Base-by-base conservation (phyloP, 768 basidiomycete species). In the Podaxis carcinomalis region DNA sequence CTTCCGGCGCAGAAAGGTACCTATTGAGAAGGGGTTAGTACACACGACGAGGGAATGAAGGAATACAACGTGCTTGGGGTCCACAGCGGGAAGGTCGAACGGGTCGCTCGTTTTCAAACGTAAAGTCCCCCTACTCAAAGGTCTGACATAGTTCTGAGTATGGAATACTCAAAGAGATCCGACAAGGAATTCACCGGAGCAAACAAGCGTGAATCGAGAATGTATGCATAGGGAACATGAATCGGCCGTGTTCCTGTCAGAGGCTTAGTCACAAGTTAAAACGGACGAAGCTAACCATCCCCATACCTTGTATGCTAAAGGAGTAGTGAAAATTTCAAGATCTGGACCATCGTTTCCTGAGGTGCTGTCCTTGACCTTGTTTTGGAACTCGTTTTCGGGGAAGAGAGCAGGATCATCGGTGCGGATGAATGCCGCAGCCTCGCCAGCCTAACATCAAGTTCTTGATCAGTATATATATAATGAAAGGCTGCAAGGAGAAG, bases 391-490 rank as follows among this genome's bases (percentile, higher is more conserved):
- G 4, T 57, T 63, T n/a, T 69, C 65, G 0, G 80, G 76, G 69
- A 85, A 83, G 4, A 85, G 69, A 1, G 59, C 63, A 0, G 78
- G 75, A 62, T 86, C 79, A 42, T 76, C 76, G 0, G 80, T 75
- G 16, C 84, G 79, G 25, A 82, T 64, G 65, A 87, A 86, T 0
- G 82, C 85, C 23, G 79, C 83, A 13, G 79, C 73, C 68, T 85
- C 84, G 6, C 73, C 77, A 40, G 73, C 72, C 77, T 80, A 37
- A n/a, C 19, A 7, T 11, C 21, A 35, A 9, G 16, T 10, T 37
- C 4, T 14, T 4, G 13, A 21, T 61, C 21, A 61, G 36, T 27
- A 32, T 50, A 10, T 27, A 32, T 50, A 10, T 9, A 16, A 53
- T 21, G 25, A 51, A 49, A 40, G 42, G 4, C 4, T 7, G 19